A percentile compares a stretch with the other conserved stretches of the same genome.
Conservation (phyloP, 1,139 yeast species). For the Scheffersomyces insectosa region DNA sequence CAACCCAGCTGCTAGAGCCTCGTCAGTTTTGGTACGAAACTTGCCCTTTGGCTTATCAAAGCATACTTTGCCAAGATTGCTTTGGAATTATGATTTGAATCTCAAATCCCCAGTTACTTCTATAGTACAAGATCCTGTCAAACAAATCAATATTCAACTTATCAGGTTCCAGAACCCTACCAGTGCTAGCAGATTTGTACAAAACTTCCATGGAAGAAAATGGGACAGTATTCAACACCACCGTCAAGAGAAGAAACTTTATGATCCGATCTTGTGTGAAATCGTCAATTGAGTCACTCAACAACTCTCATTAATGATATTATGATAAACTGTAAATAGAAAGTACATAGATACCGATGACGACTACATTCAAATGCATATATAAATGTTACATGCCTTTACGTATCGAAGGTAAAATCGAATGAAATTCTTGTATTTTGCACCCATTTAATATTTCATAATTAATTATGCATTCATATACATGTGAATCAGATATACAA, state of each 20-base stretch:
- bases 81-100: constrained; percentile 44
- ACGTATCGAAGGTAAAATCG: too few species aligned
- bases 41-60: constrained; percentile 42
- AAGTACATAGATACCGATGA: too few species aligned
- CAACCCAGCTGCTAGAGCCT: constrained; percentile 14
- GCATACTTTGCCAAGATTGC: constrained; percentile 28
- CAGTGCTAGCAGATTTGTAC: constrained; percentile 55
- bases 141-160: constrained; percentile 31
- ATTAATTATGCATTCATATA: too few species aligned
- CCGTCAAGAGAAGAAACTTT: constrained; percentile 28
- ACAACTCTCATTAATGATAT: too few species aligned
- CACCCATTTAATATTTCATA: too few species aligned
- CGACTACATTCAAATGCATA: not conserved
- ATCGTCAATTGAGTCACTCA: constrained; percentile 21
- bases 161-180: constrained; percentile 48
- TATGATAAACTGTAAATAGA: constrained; percentile 1
- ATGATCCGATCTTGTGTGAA: constrained; percentile 44
- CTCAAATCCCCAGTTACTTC: constrained; percentile 19
- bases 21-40: constrained; percentile 37
- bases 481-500: too few species aligned
- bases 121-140: constrained; percentile 27
- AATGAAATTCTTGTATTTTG: too few species aligned
- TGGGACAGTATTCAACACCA: constrained; percentile 37
- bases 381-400: not conserved
- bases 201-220: constrained; percentile 53